Base-by-base conservation (phyloP, 805 yeast genomes). In the Starmerella stigmatis region DNA sequence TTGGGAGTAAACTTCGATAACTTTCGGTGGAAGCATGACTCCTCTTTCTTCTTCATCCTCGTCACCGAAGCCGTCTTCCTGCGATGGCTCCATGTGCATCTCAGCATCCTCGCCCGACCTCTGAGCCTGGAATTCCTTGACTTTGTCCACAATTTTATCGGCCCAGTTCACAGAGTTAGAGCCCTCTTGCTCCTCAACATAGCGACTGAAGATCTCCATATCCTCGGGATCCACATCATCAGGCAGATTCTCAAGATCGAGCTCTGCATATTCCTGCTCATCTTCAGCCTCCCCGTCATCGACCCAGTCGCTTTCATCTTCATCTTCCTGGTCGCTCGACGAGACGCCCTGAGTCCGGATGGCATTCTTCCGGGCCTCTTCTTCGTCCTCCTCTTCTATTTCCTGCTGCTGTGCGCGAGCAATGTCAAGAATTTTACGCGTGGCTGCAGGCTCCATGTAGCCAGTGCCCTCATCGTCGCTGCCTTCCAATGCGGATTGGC, bases 381-480 rank as follows among this genome's bases (percentile, higher is more conserved):
- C 36, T 21, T 46, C 54, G 17, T 59, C 63, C 36, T 84, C 94
- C 39, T 70, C 78, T 44, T 77, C 88, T 17, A 88, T 62, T 60
- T 92, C 99, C 36, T 83, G 86, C 64, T 86, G 96, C 67, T 92
- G 99, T 57, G 82, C 89, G 56, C 75, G 79, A 16, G 98, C 99
- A 50, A 92, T 70, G 61, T 82, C 84, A 54, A 92, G 69, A 63
- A 92, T 88, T 65, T 77, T 85, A 63, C 94, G 72, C 1, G 96
- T 84, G 25, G 85, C 68, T 16, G 76, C 70, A 16, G 96, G 82
- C 66, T 89, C 96, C 31, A 92, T 71, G 55, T 67, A 80, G 35
- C 72, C 78, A 38, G 79, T 86, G 21, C 72, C 79, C 29, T 69
- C 66, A 47, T 70, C 73, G 11, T 71, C 75, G 15, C 61, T 66